Base-by-base conservation (phyloP, 768 basidiomycete species). In the Holtermanniella nyarrowii region DNA sequence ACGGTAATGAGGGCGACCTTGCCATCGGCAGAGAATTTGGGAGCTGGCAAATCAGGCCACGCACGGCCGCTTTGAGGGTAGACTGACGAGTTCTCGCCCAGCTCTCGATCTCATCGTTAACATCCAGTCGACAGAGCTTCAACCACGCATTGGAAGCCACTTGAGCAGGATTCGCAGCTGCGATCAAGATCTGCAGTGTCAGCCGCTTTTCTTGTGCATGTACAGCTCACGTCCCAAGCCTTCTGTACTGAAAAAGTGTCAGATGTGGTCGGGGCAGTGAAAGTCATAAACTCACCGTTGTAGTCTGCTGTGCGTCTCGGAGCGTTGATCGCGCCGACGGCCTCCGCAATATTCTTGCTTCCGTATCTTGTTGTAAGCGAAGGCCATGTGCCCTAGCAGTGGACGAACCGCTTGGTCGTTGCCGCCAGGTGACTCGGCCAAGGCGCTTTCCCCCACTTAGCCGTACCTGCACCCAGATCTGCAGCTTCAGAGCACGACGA, bases 11-110 rank as follows among this genome's bases (percentile, higher is more conserved):
- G 68, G 11, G 77, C 76, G 14, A 77, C 70, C 42, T 68, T 61
- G 1, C 76, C 77, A 59, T 78, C 77, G 18, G 71, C 68, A 7
- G 74, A 73, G 58, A 77, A 78, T 26, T 63, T 65, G 0, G 77
- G 77, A 4, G 76, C 71, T 18, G 60, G 60, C 64, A 68, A 10
- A 3, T 24, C 42, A 26, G 7, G 2, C 1, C 7, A 31, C 24
- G 42, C 22, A 37, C 14, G 46, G 0, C 26, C 18, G 31, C n/a
- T 2, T 13, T 22, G 23, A 5, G 26, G 18, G 18, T 13, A 12
- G 3, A 56, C 58, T 39, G 40, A 68, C 69, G 57, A 22, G 61
- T 64, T 24, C 64, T 44, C 1, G 63, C 67, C 65, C 65, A 69
- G 25, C 57, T 56, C 42, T 73, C 71, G 2, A 74, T 72, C 57